Evolutionary conservation across 139 green algal genomes (phyloP).

Genomic region (Asterochloris sp.): DNA sequence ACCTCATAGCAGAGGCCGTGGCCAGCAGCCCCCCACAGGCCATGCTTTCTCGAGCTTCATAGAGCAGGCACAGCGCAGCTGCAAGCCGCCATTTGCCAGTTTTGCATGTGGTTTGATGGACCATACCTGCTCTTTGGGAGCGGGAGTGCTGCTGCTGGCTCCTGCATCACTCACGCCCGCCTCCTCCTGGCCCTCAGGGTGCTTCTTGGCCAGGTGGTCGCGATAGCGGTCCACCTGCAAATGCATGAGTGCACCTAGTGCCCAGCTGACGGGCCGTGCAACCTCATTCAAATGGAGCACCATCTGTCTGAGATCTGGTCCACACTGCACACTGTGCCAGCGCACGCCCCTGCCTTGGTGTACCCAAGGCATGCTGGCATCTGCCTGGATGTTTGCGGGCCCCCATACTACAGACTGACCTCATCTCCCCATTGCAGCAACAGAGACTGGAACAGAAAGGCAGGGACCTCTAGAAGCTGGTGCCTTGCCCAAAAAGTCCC

Average conservation of each 20-base stretch:
- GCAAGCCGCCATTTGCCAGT: no score
- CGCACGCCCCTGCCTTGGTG: no score
- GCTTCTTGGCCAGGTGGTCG: slow-evolving; percentile 72
- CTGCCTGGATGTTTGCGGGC: no score
- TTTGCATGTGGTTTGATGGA: background rate
- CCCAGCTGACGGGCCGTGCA: background rate
- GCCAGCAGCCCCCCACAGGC: background rate
- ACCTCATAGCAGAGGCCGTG: background rate
- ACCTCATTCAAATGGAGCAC: no score
- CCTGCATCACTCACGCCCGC: background rate
- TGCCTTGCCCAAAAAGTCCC: background rate
- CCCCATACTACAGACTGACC: no score
- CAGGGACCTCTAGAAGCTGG: background rate
- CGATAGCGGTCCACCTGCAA: slow-evolving; percentile 23
- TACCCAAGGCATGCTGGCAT: no score
- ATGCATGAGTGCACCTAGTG: background rate
- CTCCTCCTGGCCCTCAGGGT: slow-evolving; percentile 39
- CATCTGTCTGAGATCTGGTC: no score
- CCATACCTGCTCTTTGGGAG: background rate
- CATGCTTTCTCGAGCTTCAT: background rate
- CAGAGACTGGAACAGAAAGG: no score
- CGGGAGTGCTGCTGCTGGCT: background rate
- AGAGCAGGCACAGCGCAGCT: background rate
- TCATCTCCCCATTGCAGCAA: no score
- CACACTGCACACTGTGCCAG: no score